Evolutionary conservation across 164 flowering plant genomes (phyloP).

Genomic region (Vitis vinifera): DNA sequence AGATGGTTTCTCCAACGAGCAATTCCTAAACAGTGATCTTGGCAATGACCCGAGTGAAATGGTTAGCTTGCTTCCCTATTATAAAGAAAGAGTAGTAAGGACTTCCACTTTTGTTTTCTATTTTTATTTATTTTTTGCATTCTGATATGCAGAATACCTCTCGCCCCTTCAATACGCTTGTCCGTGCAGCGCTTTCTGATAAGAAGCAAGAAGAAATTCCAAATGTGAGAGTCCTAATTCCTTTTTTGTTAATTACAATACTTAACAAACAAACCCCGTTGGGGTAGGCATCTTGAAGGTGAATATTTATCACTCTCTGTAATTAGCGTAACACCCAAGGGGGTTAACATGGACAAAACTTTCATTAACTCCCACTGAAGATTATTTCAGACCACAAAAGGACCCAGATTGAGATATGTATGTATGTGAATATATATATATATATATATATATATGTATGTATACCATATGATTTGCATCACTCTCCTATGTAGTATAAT

Average conservation of each 20-base stretch:
- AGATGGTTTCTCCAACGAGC: conserved; percentile 27
- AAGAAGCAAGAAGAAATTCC: conserved; percentile 93
- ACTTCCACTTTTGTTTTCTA: background rate
- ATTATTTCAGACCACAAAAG: no score
- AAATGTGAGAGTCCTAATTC: conserved; percentile 43
- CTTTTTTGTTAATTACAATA: no score
- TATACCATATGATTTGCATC: no score
- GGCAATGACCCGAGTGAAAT: conserved; percentile 48
- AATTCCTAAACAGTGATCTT: conserved; percentile 12
- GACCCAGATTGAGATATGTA: no score
- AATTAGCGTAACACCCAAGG: background rate
- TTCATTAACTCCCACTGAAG: no score
- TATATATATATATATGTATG: no score
- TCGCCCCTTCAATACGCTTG: conserved; percentile 53
- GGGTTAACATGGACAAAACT: background rate
- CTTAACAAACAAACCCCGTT: no score
- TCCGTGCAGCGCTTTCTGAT: conserved; percentile 60
- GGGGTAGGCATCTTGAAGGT: background rate
- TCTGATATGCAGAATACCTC: conserved; percentile 46
- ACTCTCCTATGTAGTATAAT: no score
- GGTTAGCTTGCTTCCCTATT: conserved; percentile 50
- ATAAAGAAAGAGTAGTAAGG: background rate
- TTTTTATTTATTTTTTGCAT: conserved; percentile 1
- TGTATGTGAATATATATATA: no score
- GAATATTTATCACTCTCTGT: no score